phyloP scores from a whole-genome alignment of 2,329 filamentous ascomycete genomes.

The Trichothecium sympodiale region DNA sequence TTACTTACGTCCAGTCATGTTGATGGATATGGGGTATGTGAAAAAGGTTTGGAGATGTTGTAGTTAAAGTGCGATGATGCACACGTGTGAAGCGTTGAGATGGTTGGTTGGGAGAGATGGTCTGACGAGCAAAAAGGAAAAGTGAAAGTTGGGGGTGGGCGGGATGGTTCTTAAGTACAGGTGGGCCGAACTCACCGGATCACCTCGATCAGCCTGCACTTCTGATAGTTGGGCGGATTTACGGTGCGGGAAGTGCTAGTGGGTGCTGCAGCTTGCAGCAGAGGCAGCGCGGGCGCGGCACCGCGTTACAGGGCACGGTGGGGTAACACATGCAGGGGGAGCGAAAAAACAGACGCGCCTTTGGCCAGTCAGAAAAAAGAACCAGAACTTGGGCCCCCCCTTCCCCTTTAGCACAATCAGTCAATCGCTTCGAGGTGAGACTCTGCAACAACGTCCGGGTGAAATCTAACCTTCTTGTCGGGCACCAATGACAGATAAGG shows the following conservation, averaged over 20 bases:
- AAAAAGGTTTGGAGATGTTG: conserved; percentile 1
- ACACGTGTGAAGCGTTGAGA: neutral
- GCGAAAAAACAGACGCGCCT: neutral
- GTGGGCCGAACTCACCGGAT: conserved; percentile 24
- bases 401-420: neutral
- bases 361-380: conserved; percentile 1
- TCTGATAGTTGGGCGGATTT: neutral
- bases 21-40: conserved; percentile 9
- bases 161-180: conserved; percentile 24
- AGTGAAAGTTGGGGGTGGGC: conserved; percentile 13
- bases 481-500: no score
- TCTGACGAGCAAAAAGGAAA: conserved; percentile 5
- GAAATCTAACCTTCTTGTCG: no score
- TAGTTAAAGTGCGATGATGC: conserved; percentile 5
- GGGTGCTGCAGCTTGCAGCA: no score
- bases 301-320: no score
- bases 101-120: conserved; percentile 1
- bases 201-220: conserved; percentile 13
- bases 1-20: conserved; percentile 25
- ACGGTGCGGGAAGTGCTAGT: no score
- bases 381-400: conserved; percentile 9
- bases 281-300: neutral
- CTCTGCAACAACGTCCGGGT: no score
- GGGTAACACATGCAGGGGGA: no score
- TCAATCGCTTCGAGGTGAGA: no score